These are phyloP conservation scores for Fusarium sp. DNA, from an alignment of 2,329 filamentous ascomycete genomes.

Conservation along the genomic window DNA sequence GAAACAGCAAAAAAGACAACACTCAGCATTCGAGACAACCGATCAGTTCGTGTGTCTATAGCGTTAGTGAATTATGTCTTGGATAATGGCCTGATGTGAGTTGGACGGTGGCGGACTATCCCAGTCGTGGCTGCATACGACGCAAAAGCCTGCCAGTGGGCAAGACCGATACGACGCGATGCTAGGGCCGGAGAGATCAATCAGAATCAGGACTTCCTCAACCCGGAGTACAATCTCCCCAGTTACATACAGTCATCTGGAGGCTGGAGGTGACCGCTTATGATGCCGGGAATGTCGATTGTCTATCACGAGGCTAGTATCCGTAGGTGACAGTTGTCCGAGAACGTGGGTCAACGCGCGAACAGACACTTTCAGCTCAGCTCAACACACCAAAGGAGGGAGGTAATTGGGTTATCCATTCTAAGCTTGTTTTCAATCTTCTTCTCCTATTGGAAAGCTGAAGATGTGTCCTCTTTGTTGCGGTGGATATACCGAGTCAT, in stretches of 20 bases:
- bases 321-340: constrained; percentile 15
- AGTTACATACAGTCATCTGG: constrained; percentile 3
- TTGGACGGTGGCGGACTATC: constrained; percentile 31
- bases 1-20: neutral
- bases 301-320: constrained; percentile 18
- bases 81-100: constrained; percentile 38
- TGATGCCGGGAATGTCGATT: constrained; percentile 22
- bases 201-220: constrained; percentile 28
- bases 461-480: neutral
- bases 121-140: constrained; percentile 39
- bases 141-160: constrained; percentile 20
- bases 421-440: neutral
- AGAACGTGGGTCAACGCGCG: constrained; percentile 21
- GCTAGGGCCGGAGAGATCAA: constrained; percentile 8
- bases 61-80: constrained; percentile 5
- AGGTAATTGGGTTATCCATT: neutral
- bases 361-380: constrained; percentile 23
- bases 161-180: constrained; percentile 25
- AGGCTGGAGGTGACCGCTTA: constrained; percentile 13
- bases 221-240: constrained; percentile 35
- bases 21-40: neutral
- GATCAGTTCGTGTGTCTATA: constrained; percentile 3
- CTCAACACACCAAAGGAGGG: neutral
- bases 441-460: neutral
- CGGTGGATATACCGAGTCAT: neutral